Evolutionary conservation across 1,284 basidiomycete genomes (phyloP).

Genomic region (Rhodotorula sp.): DNA sequence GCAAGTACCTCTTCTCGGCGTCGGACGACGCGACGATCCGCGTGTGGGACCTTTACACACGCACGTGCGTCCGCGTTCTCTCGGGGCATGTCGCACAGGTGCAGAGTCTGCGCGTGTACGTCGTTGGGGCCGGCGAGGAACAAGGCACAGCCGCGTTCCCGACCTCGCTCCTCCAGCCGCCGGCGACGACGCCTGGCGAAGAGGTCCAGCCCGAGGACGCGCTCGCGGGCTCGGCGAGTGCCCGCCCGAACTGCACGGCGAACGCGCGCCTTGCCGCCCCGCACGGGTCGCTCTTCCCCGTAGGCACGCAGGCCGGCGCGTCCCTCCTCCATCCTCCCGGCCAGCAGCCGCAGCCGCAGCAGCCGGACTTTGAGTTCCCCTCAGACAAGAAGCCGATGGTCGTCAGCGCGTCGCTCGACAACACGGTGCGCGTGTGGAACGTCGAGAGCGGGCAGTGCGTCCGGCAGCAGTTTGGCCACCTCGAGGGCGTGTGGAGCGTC

Average conservation of each 20-base stretch:
- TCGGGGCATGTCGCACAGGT: slow-evolving; percentile 92
- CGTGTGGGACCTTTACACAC: slow-evolving; percentile 84
- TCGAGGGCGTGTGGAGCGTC: slow-evolving; percentile 85
- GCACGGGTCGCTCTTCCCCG: background rate
- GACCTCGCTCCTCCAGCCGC: slow-evolving; percentile 16
- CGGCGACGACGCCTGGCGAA: slow-evolving; percentile 19
- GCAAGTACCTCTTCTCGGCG: slow-evolving; percentile 91
- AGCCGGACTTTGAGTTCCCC: slow-evolving; percentile 35
- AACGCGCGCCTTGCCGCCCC: background rate
- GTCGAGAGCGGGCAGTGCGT: slow-evolving; percentile 78
- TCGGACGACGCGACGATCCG: slow-evolving; percentile 93
- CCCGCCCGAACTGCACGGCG: slow-evolving; percentile 4
- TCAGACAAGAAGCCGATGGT: slow-evolving; percentile 64
- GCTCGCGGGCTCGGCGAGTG: background rate
- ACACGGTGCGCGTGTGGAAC: slow-evolving; percentile 96
- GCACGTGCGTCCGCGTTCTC: slow-evolving; percentile 81
- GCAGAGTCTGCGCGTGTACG: slow-evolving; percentile 71
- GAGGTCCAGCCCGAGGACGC: slow-evolving; percentile 2
- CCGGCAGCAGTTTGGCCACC: slow-evolving; percentile 88
- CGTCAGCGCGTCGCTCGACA: slow-evolving; percentile 89
- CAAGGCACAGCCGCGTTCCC: slow-evolving; percentile 1
- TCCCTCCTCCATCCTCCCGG: background rate
- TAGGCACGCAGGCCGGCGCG: background rate
- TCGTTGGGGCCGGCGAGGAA: slow-evolving; percentile 35
- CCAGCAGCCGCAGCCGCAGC: background rate